Base-by-base conservation (phyloP, 1,284 basidiomycete genomes). In the Anthracocystis walkeri region DNA sequence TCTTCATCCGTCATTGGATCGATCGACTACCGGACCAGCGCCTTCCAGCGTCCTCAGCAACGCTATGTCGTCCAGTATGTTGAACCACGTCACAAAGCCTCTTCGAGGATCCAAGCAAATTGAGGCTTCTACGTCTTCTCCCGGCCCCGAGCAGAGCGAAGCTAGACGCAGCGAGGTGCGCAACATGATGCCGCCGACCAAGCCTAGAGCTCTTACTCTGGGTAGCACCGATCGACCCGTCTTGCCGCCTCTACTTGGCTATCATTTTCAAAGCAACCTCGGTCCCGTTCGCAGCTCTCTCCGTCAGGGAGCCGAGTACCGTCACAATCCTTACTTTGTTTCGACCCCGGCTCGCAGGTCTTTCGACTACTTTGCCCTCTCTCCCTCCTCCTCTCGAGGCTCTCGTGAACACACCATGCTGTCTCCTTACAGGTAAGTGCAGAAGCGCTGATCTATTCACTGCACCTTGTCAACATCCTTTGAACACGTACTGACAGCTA, bases 261-360 rank as follows among this genome's bases (percentile, higher is more conserved):
- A 52, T 14, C n/a, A 10, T 41, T 42, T 52, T 16, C 45, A 31
- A 1, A 56, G 40, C 48, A 41, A 33, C 2, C 6, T 65, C 12
- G 68, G 68, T 25, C 68, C 68, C 4, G 48, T 71, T 16, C 68
- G 68, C 11, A 21, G 50, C 11, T 58, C 53, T 12, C 18, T 51
- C 16, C 67, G 62, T 18, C 50, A 62, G 14, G 41, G 40, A 33
- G 31, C n/a, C 31, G 62, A 65, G n/a, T 42, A 55, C 55, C 38
- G 57, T 29, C 57, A 41, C 54, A 71, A 55, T 31, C 68, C 68
- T 8, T 71, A 65, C 62, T 62, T 58, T 21, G 10, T 58, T 8
- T 49, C 54, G 1, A 45, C 55, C 11, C 62, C 49, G 18, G 33
- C 31, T 7, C 53, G 55, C 25, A 60, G 33, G 48, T 49, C 58